These are phyloP conservation scores for Pleurotus tuoliensis DNA, from an alignment of 768 basidiomycete species.

Conservation along the genomic window DNA sequence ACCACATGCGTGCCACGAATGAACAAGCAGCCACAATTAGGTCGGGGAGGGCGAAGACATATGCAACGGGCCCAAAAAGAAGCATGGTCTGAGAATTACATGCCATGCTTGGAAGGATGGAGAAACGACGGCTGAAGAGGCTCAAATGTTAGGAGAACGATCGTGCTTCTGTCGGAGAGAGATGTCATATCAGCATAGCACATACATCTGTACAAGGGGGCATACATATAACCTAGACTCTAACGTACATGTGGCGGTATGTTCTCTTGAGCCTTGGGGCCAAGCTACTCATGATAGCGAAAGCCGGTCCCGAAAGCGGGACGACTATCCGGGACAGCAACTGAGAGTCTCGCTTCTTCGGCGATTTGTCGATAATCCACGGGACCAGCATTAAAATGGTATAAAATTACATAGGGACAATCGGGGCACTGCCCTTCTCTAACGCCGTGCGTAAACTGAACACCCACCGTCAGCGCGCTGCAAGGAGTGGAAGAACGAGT, in stretches of 20 bases:
- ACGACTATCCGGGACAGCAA: too few relatives aligned
- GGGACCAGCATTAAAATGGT: constrained; percentile 2
- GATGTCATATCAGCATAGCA: neutral
- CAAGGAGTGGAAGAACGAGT: neutral
- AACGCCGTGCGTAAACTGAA: constrained; percentile 65
- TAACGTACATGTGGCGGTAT: too few relatives aligned
- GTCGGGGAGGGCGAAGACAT: constrained; percentile 1
- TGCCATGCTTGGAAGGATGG: constrained; percentile 6
- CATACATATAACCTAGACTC: too few relatives aligned
- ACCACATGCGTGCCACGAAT: neutral
- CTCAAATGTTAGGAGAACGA: neutral
- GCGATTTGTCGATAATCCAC: neutral
- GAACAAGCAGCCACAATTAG: neutral
- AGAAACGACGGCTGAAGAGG: constrained; percentile 8
- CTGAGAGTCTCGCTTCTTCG: neutral
- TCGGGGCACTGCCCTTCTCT: constrained; percentile 70
- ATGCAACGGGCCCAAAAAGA: constrained; percentile 1
- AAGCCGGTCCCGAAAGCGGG: too few relatives aligned
- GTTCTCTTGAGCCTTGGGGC: too few relatives aligned
- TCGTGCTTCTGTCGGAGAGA: constrained; percentile 2
- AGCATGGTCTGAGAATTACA: constrained; percentile 1
- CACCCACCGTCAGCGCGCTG: neutral
- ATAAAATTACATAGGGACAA: constrained; percentile 46
- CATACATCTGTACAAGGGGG: too few relatives aligned
- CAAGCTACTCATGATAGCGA: too few relatives aligned